Conservation (phyloP, 2,329 filamentous ascomycete genomes). For the Calonectria pseudoreteaudii region DNA sequence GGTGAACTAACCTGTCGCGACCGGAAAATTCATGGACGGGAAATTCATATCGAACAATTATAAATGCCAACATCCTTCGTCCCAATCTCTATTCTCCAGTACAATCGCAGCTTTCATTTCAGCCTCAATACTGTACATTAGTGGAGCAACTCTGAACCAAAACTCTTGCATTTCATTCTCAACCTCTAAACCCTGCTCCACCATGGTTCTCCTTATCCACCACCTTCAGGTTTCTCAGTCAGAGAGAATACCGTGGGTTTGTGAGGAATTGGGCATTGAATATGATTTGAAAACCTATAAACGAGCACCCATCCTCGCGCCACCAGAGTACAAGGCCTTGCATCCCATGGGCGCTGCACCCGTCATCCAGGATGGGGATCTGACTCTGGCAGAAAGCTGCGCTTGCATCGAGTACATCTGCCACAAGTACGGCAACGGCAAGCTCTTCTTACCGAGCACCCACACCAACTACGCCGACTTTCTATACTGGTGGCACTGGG, state of each 20-base stretch:
- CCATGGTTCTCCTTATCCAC: slow-evolving; percentile 55
- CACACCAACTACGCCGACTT: slow-evolving; percentile 68
- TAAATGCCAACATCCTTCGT: neutral
- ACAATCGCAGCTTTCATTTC: neutral
- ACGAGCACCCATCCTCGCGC: slow-evolving; percentile 35
- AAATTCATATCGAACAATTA: neutral
- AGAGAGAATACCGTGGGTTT: slow-evolving; percentile 73
- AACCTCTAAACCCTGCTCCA: neutral
- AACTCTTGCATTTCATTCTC: neutral
- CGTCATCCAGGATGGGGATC: slow-evolving; percentile 67
- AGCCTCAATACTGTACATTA: neutral
- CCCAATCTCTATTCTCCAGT: neutral
- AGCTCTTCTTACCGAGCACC: slow-evolving; percentile 57
- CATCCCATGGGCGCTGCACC: slow-evolving; percentile 68
- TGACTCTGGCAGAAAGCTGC: slow-evolving; percentile 67
- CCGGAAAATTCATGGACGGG: neutral
- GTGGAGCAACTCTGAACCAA: neutral
- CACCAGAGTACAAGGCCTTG: slow-evolving; percentile 36
- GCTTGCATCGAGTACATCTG: slow-evolving; percentile 74
- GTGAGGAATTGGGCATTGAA: slow-evolving; percentile 70
- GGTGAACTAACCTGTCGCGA: neutral
- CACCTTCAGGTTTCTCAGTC: slow-evolving; percentile 70
- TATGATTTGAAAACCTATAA: slow-evolving; percentile 53
- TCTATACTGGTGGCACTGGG: slow-evolving; percentile 74
- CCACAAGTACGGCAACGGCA: slow-evolving; percentile 62